Conservation (phyloP, 352 stramenopile genomes). For the Hyaloperonospora brassicae region DNA sequence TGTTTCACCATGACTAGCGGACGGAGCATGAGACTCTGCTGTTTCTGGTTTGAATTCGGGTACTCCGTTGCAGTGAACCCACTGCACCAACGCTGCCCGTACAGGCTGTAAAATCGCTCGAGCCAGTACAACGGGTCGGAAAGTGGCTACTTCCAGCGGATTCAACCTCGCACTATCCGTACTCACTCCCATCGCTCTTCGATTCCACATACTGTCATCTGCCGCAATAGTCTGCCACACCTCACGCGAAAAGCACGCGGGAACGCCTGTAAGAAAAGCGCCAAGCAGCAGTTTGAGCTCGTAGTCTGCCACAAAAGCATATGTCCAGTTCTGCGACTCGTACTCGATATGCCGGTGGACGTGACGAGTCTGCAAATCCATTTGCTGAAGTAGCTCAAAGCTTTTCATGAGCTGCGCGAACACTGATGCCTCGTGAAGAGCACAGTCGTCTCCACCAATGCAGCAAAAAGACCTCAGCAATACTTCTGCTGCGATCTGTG, state of each 20-base stretch:
- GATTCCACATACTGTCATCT: constrained; percentile 15
- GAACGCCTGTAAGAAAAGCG: constrained; percentile 53
- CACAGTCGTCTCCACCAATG: constrained; percentile 23
- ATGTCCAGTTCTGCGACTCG: constrained; percentile 78
- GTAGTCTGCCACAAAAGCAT: constrained; percentile 77
- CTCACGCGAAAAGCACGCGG: constrained; percentile 40
- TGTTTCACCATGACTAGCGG: constrained; percentile 13
- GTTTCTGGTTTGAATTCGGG: constrained; percentile 8
- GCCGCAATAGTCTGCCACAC: constrained; percentile 23
- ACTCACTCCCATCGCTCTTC: constrained; percentile 19
- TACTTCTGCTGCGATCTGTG: constrained; percentile 44
- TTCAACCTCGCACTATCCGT: constrained; percentile 22
- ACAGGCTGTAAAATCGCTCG: constrained; percentile 41
- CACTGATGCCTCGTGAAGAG: constrained; percentile 33
- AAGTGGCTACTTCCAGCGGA: constrained; percentile 21
- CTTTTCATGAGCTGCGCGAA: constrained; percentile 50
- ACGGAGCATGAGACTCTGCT: too few relatives aligned
- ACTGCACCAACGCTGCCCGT: constrained; percentile 22
- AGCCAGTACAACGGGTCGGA: constrained; percentile 31
- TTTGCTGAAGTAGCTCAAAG: constrained; percentile 64
- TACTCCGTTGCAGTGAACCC: constrained; percentile 33
- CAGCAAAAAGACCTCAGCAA: constrained; percentile 50
- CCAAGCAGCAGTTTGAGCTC: constrained; percentile 71
- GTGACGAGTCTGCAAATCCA: constrained; percentile 72
- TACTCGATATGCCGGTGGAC: constrained; percentile 70